phyloP scores from a whole-genome alignment of 2,329 filamentous ascomycete species.

The Lachnellula cervina region DNA sequence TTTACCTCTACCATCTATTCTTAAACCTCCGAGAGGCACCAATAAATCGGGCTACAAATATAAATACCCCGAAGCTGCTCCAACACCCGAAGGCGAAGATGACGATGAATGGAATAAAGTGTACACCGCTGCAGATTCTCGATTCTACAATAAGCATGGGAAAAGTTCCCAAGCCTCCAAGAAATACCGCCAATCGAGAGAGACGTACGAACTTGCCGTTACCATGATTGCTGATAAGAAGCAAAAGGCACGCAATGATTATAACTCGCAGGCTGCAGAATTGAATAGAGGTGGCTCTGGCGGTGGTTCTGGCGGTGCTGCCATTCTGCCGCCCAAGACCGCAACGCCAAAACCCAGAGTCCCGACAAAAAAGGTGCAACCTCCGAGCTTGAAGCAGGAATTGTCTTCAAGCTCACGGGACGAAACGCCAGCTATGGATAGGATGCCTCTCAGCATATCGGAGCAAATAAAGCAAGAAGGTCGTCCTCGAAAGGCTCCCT shows the following conservation, averaged over 20 bases:
- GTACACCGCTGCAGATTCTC: constrained; percentile 30
- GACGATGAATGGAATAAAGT: constrained; percentile 30
- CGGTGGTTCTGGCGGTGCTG: neutral
- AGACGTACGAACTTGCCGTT: constrained; percentile 24
- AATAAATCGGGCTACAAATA: constrained; percentile 28
- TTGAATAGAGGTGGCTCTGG: neutral
- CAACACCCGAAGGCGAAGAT: constrained; percentile 28
- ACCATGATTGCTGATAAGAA: constrained; percentile 26
- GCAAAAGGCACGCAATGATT: constrained; percentile 13
- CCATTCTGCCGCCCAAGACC: constrained; percentile 1
- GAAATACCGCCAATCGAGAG: constrained; percentile 21
- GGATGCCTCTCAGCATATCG: constrained; percentile 24
- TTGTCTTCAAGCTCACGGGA: constrained; percentile 20
- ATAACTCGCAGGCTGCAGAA: neutral
- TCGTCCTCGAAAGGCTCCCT: constrained; percentile 22
- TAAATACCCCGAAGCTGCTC: constrained; percentile 30
- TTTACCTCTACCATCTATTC: neutral
- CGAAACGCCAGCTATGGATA: constrained; percentile 16
- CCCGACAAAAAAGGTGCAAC: constrained; percentile 5
- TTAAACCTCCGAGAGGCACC: neutral
- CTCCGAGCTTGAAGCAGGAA: constrained; percentile 16
- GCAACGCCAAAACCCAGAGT: constrained; percentile 13
- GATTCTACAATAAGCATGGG: constrained; percentile 28
- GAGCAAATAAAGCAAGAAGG: constrained; percentile 30
- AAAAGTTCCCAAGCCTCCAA: constrained; percentile 25